phyloP scores from a whole-genome alignment of 805 yeast genomes.

The Ogataea polymorpha region DNA sequence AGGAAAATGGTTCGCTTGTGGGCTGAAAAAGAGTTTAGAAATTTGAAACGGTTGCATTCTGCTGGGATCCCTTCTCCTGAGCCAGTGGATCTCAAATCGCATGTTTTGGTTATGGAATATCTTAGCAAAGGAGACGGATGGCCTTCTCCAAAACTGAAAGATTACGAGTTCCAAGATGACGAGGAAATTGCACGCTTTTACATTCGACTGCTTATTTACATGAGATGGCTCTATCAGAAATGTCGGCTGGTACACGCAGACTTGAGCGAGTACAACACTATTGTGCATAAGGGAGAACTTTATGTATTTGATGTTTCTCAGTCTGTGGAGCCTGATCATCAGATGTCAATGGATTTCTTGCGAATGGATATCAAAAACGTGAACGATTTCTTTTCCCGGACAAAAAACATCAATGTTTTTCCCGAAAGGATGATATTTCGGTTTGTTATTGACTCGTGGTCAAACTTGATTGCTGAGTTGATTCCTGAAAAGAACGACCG shows the following conservation, averaged over 20 bases:
- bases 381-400: slow-evolving; percentile 76
- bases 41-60: slow-evolving; percentile 73
- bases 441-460: slow-evolving; percentile 56
- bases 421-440: slow-evolving; percentile 81
- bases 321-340: slow-evolving; percentile 96
- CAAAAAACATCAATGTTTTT: slow-evolving; percentile 69
- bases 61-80: slow-evolving; percentile 91
- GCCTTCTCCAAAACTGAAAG: slow-evolving; percentile 88
- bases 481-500: slow-evolving; percentile 29
- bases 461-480: slow-evolving; percentile 23
- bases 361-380: slow-evolving; percentile 98
- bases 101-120: slow-evolving; percentile 93
- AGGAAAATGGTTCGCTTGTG: slow-evolving; percentile 96
- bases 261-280: slow-evolving; percentile 88
- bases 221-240: slow-evolving; percentile 81
- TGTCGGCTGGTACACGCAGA: slow-evolving; percentile 96
- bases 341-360: slow-evolving; percentile 89
- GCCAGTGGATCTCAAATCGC: slow-evolving; percentile 83
- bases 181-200: slow-evolving; percentile 68
- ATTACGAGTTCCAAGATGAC: slow-evolving; percentile 67
- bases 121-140: slow-evolving; percentile 74
- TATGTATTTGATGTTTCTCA: slow-evolving; percentile 96
- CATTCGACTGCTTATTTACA: slow-evolving; percentile 74
- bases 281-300: slow-evolving; percentile 73
- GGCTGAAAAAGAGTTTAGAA: slow-evolving; percentile 98